Evolutionary conservation across 1,139 yeast genomes (phyloP).

Genomic region (Debaryomycetaceae sp.): DNA sequence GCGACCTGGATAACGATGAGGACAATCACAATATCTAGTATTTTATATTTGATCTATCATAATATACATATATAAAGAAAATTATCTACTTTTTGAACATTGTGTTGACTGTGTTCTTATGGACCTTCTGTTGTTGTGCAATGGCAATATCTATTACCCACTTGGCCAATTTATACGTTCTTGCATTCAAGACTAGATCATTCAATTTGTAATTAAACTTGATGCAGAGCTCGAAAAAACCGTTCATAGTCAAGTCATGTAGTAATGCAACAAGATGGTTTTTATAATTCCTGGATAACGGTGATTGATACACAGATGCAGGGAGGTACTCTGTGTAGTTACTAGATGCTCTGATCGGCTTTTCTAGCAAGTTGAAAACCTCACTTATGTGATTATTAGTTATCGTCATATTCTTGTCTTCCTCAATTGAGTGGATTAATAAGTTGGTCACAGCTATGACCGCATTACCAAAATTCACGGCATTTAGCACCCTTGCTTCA

Average conservation of each 20-base stretch:
- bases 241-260: conserved; percentile 60
- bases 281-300: conserved; percentile 16
- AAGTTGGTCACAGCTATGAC: conserved; percentile 59
- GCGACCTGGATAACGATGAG: conserved; percentile 8
- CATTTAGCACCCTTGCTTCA: conserved; percentile 55
- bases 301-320: conserved; percentile 45
- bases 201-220: conserved; percentile 59
- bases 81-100: conserved; percentile 1
- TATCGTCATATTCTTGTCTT: conserved; percentile 56
- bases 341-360: conserved; percentile 46
- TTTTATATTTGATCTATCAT: neutral
- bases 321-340: conserved; percentile 39
- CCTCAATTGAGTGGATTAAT: conserved; percentile 58
- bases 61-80: conserved; percentile 1
- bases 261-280: conserved; percentile 48
- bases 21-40: neutral
- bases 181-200: conserved; percentile 59
- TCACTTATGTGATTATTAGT: conserved; percentile 53
- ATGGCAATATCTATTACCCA: conserved; percentile 70
- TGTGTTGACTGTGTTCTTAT: conserved; percentile 5
- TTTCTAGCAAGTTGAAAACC: conserved; percentile 55
- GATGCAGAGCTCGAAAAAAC: conserved; percentile 61
- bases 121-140: conserved; percentile 39
- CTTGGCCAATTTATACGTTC: conserved; percentile 64
- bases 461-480: conserved; percentile 59